A percentile compares a stretch with the other conserved stretches of the same genome.
Conservation (phyloP, 2,329 filamentous ascomycete species). For the Cadophora malorum region DNA sequence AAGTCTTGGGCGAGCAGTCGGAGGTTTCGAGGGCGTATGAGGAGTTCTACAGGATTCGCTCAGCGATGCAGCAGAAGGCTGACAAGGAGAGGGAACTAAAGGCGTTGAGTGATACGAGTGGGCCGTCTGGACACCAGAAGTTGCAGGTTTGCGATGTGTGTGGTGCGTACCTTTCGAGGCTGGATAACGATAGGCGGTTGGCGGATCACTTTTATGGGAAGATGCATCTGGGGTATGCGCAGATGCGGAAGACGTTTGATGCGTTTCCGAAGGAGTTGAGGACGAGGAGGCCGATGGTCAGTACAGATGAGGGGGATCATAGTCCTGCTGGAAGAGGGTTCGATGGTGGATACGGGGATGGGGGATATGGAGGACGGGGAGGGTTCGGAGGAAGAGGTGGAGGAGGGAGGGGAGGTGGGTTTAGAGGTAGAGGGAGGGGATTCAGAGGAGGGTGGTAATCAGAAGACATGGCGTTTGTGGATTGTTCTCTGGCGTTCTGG, state of each 20-base stretch:
- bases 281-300: constrained; percentile 65
- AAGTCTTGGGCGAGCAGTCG: constrained; percentile 81
- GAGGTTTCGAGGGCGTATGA: constrained; percentile 83
- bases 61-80: constrained; percentile 80
- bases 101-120: constrained; percentile 86
- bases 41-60: constrained; percentile 85
- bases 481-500: constrained; percentile 27
- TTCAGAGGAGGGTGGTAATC: constrained; percentile 42
- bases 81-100: constrained; percentile 90
- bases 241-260: constrained; percentile 95
- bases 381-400: constrained; percentile 46
- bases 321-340: constrained; percentile 58
- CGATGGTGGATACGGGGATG: constrained; percentile 58
- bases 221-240: constrained; percentile 97
- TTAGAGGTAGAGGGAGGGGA: constrained; percentile 40
- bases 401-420: constrained; percentile 40
- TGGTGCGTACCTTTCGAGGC: constrained; percentile 87
- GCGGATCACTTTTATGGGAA: constrained; percentile 99
- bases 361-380: constrained; percentile 43
- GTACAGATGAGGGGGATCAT: constrained; percentile 55
- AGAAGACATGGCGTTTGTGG: constrained; percentile 28
- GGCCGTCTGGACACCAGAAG: constrained; percentile 95
- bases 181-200: constrained; percentile 92
- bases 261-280: constrained; percentile 87
- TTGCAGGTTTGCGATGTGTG: constrained; percentile 98